Base-by-base conservation (phyloP, 2,329 filamentous ascomycete species). In the Penicillium psychrosexuale region DNA sequence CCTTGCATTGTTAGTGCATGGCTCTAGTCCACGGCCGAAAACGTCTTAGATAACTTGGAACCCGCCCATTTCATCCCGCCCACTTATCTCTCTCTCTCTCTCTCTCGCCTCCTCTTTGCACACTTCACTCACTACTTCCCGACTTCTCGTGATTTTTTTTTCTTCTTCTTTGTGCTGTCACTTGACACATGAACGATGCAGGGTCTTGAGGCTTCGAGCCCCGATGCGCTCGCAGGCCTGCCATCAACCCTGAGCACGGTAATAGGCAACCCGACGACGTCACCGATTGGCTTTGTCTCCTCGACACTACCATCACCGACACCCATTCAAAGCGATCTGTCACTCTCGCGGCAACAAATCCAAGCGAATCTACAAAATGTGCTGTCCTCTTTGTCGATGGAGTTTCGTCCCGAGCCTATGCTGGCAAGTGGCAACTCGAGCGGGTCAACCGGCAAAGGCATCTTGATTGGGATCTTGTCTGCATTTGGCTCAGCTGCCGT, bases 391-490 rank as follows among this genome's bases (percentile, higher is more conserved):
- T 56, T 69, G 46, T 64, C 63, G 5, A 63, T 67, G 33, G 62
- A 62, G 40, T 60, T 60, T 48, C 60, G 48, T 33, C 56, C 57
- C 57, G 64, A 60, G 47, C 60, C 57, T 46, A 50, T 63, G 28
- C 56, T 68, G 66, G 58, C 70, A 64, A 54, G 77, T 70, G 69
- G 66, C 69, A 72, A 75, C 64, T 69, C 72, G 51, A 68, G 74
- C 61, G 79, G 78, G 51, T 84, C 82, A 36, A 84, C 84, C 51
- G 84, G 84, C 56, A 86, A 84, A 70, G 93, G 93, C 72, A 90
- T 97, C 67, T 82, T 97, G 74, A 97, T 99, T 72, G 94, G 93
- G 64, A 86, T 99, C 69, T 82, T 97, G 59, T 96, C 92, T 37
- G 95, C 93, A 13, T 93, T 97, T 75, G 93, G 91, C 59, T 96